Evolutionary conservation across 2,329 filamentous ascomycete genomes (phyloP), one percentile per base, ranked within the genome.

Genomic region (Lachnellula subtilissima): DNA sequence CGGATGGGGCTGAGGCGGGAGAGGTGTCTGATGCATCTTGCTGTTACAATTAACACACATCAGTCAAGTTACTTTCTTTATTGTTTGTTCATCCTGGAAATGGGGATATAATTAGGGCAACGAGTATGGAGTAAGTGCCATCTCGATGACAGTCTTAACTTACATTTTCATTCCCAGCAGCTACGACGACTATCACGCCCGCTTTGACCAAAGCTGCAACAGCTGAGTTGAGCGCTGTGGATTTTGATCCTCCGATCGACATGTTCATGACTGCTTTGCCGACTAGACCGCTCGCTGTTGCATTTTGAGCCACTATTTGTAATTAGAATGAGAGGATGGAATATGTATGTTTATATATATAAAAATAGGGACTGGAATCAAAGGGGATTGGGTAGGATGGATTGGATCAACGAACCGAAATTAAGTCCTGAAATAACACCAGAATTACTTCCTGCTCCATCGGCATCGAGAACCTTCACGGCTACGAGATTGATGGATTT

Each of bases 361-460:
- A 4, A 1, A 25, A 3, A 7, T 25, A 25, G 25, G n/a, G 22
- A 19, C 7, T 32, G 19, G 23, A 14, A 43, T 11, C 4, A 42
- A 32, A 23, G 8, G 25, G 42, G 50, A 46, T 7, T 19, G 37
- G n/a, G n/a, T 11, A 15, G 43, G 23, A n/a, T 19, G 19, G 11
- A 5, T 3, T 6, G 15, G 19, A 22, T 23, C 17, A 6, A 78
- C 79, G 43, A 70, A 75, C 52, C 73, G 69, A 61, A 75, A 67
- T 55, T 70, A 65, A 87, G 78, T 58, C 84, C 85, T n/a, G 75
- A 70, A 49, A 88, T 75, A 52, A 87, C 75, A 53, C 56, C 59
- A 17, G 77, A 75, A 68, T 76, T 80, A 54, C 74, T 71, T 43
- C 80, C 81, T 28, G 72, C 72, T 55, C 74, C 73, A 43, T 59